Evolutionary conservation across 768 basidiomycete genomes (phyloP).

Genomic region (Hygrocybe punicea): DNA sequence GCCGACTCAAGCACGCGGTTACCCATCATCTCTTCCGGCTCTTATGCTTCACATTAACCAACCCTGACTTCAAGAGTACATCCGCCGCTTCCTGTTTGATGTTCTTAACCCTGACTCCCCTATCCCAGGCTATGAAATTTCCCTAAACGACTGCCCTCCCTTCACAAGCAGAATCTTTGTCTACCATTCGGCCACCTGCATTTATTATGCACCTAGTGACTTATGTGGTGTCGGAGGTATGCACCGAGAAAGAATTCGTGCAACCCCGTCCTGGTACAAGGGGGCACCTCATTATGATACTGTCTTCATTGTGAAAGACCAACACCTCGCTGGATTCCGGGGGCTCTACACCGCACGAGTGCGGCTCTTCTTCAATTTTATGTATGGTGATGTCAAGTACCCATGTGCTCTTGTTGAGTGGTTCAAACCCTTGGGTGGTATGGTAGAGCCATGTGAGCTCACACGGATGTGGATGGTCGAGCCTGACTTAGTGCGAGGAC

Average conservation of each 20-base stretch:
- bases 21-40: slow-evolving; percentile 13
- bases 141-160: neutral
- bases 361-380: slow-evolving; percentile 28
- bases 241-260: slow-evolving; percentile 24
- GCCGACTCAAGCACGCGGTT: neutral
- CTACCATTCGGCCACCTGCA: slow-evolving; percentile 12
- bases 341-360: slow-evolving; percentile 23
- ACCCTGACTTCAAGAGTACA: slow-evolving; percentile 20
- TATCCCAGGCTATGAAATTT: slow-evolving; percentile 5
- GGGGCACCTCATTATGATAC: slow-evolving; percentile 18
- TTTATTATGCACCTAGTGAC: slow-evolving; percentile 29
- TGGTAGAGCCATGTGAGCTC: slow-evolving; percentile 1
- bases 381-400: slow-evolving; percentile 10
- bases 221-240: slow-evolving; percentile 25
- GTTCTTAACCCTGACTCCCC: neutral
- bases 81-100: slow-evolving; percentile 27
- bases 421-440: slow-evolving; percentile 21
- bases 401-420: slow-evolving; percentile 32
- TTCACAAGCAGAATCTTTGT: slow-evolving; percentile 1
- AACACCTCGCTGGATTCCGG: slow-evolving; percentile 19
- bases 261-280: slow-evolving; percentile 5
- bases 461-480: slow-evolving; percentile 27
- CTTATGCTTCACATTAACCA: slow-evolving; percentile 8
- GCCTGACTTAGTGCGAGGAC: slow-evolving; percentile 20
- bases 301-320: slow-evolving; percentile 23